Evolutionary conservation across 768 basidiomycete species (phyloP).

Genomic region (Trametes coccinea): DNA sequence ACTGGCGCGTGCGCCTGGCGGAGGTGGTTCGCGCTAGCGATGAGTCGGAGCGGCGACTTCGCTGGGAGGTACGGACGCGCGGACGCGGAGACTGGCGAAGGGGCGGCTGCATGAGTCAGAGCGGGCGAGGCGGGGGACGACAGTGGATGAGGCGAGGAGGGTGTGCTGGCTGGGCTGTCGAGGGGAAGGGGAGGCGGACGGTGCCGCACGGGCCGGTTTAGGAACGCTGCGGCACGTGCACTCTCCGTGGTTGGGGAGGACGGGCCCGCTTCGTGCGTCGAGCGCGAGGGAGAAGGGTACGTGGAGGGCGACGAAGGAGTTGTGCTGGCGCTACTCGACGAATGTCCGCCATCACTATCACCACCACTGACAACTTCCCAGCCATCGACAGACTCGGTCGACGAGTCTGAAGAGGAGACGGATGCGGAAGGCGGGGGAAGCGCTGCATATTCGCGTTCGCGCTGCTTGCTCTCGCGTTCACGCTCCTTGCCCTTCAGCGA

Average conservation of each 20-base stretch:
- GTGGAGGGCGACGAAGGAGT: too few species aligned
- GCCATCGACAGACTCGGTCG: constrained; percentile 13
- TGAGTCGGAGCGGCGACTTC: constrained; percentile 13
- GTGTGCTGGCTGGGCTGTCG: constrained; percentile 8
- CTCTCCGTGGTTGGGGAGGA: constrained; percentile 3
- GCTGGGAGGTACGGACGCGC: constrained; percentile 14
- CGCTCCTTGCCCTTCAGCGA: constrained; percentile 30
- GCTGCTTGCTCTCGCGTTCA: constrained; percentile 18
- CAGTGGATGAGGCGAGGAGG: background rate
- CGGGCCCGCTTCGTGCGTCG: background rate
- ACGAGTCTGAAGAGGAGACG: constrained; percentile 12
- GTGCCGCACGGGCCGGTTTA: constrained; percentile 22
- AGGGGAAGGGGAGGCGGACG: background rate
- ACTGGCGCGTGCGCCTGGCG: constrained; percentile 1
- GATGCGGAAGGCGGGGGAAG: background rate
- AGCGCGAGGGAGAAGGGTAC: constrained; percentile 6
- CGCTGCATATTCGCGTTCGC: constrained; percentile 4
- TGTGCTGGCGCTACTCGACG: background rate
- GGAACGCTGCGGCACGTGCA: constrained; percentile 13
- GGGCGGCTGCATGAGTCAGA: background rate
- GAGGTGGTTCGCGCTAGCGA: constrained; percentile 6
- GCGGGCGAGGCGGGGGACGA: background rate
- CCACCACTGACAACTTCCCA: constrained; percentile 13
- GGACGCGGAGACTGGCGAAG: background rate
- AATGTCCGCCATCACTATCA: too few species aligned